Conservation (phyloP, 192 early-diverging fungal species). For the Coemansia sp. region DNA sequence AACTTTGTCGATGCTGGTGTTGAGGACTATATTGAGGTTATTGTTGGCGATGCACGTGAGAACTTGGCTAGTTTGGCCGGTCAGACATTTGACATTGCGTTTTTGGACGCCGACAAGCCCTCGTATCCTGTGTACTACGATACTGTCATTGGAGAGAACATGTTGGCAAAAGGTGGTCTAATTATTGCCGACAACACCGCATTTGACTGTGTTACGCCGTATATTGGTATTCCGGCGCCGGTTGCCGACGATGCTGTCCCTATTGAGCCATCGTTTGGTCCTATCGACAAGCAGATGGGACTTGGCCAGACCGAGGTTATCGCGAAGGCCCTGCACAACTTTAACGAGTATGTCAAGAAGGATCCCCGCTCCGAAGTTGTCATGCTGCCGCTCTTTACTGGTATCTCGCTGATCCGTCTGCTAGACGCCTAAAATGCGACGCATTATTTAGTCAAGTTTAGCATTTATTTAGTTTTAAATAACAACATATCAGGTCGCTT, state of each 20-base stretch:
- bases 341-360: constrained; percentile 62
- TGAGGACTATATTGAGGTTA: constrained; percentile 47
- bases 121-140: constrained; percentile 67
- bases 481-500: neutral
- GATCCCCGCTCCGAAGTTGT: constrained; percentile 62
- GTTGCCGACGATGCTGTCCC: constrained; percentile 12
- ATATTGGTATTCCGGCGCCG: constrained; percentile 20
- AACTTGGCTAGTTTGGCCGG: constrained; percentile 40
- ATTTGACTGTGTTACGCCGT: constrained; percentile 20
- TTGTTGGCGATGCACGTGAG: constrained; percentile 31
- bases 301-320: neutral
- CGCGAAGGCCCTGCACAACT: constrained; percentile 46
- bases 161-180: constrained; percentile 58
- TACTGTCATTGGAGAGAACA: constrained; percentile 58
- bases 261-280: constrained; percentile 11
- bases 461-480: neutral
- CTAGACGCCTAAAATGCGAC: neutral
- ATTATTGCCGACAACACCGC: constrained; percentile 69
- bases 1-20: constrained; percentile 38
- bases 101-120: constrained; percentile 73
- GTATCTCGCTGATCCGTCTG: constrained; percentile 8
- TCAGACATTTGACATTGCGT: constrained; percentile 61
- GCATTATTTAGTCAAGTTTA: neutral
- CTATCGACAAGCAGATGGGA: neutral
- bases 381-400: constrained; percentile 58